These are phyloP conservation scores for Leishmania arabica DNA, from an alignment of 208 protist genomes.

Conservation along the genomic window DNA sequence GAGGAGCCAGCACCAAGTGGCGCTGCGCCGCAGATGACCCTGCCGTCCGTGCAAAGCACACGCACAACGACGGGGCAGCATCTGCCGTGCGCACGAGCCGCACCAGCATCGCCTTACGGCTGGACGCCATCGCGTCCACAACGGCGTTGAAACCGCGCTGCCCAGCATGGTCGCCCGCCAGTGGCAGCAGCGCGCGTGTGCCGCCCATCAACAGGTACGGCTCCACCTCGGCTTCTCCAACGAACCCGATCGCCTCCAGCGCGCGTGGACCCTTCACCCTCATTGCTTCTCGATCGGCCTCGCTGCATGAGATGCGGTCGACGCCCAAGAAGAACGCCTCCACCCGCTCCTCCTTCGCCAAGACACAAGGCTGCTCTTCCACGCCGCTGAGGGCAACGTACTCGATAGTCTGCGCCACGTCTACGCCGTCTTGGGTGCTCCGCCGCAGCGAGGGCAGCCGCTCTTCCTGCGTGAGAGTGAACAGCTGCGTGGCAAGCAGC, in stretches of 20 bases:
- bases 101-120: constrained; percentile 60
- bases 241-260: constrained; percentile 83
- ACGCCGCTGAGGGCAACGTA: constrained; percentile 23
- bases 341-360: constrained; percentile 31
- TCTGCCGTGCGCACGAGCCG: constrained; percentile 71
- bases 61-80: constrained; percentile 54
- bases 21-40: not conserved
- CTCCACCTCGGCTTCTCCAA: constrained; percentile 51
- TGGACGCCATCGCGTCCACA: constrained; percentile 68
- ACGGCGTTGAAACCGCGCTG: constrained; percentile 67
- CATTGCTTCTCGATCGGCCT: constrained; percentile 69
- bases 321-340: constrained; percentile 85
- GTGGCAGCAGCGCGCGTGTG: constrained; percentile 60
- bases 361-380: not conserved
- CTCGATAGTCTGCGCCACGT: constrained; percentile 29
- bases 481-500: constrained; percentile 72
- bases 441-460: constrained; percentile 62
- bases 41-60: constrained; percentile 54
- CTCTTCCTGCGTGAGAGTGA: constrained; percentile 61
- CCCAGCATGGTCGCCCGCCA: constrained; percentile 63
- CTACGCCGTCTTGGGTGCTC: constrained; percentile 47
- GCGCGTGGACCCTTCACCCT: constrained; percentile 48
- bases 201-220: constrained; percentile 79
- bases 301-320: constrained; percentile 77
- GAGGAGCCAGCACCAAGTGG: constrained; percentile 57